Conservation (phyloP, 2,329 filamentous ascomycete species). For the Coniella vitis region DNA sequence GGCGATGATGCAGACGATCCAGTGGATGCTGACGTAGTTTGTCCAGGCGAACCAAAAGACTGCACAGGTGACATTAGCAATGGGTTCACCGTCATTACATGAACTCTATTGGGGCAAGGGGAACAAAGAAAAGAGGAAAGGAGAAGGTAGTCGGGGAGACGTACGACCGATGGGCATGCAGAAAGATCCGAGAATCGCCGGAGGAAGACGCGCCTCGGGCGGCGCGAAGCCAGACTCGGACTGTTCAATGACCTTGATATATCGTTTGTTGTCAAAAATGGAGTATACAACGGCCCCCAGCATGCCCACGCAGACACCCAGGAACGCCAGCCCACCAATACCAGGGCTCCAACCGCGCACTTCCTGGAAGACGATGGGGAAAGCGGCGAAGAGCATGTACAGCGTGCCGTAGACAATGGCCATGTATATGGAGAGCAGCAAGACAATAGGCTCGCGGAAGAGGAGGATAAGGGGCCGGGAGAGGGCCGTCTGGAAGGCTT, state of each 20-base stretch:
- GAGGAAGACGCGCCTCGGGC: constrained; percentile 56
- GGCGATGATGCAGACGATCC: constrained; percentile 30
- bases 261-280: constrained; percentile 47
- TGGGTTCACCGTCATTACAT: too few relatives aligned
- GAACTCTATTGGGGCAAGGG: too few relatives aligned
- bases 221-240: constrained; percentile 46
- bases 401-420: constrained; percentile 50
- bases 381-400: constrained; percentile 49
- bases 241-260: constrained; percentile 34
- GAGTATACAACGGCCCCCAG: constrained; percentile 46
- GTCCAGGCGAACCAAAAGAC: constrained; percentile 17
- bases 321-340: constrained; percentile 53
- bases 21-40: constrained; percentile 24
- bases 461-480: constrained; percentile 58
- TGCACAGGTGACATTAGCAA: neutral
- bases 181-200: constrained; percentile 52
- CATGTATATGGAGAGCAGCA: constrained; percentile 58
- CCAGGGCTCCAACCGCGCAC: constrained; percentile 51
- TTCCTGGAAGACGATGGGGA: constrained; percentile 56
- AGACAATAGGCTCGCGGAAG: constrained; percentile 60
- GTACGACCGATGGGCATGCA: constrained; percentile 11
- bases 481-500: constrained; percentile 50
- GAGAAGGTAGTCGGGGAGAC: neutral
- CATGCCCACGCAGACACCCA: constrained; percentile 60
- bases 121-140: too few relatives aligned